Percentiles rank a stretch among this genome's conserved stretches.
phyloP scores from a whole-genome alignment of 1,284 basidiomycete species.

The Athelia psychrophila region DNA sequence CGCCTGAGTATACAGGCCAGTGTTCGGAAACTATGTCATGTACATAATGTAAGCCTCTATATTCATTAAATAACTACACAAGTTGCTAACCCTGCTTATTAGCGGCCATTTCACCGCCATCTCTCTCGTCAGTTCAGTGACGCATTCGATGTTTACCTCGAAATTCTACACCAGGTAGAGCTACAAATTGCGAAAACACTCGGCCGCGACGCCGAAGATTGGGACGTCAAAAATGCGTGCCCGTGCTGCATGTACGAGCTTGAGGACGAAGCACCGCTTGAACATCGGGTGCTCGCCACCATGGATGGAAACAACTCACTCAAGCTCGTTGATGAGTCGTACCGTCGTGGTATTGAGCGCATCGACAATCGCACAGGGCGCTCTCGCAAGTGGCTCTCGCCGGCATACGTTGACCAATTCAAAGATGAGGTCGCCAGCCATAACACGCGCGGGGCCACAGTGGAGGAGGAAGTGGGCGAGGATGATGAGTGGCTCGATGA shows the following conservation, averaged over 20 bases:
- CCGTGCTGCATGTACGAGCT: constrained; percentile 19
- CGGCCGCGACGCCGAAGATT: constrained; percentile 16
- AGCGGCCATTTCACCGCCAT: constrained; percentile 8
- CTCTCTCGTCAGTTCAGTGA: constrained; percentile 20
- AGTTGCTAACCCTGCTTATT: constrained; percentile 4
- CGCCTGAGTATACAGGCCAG: constrained; percentile 16
- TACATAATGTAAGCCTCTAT: constrained; percentile 14
- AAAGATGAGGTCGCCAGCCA: constrained; percentile 25
- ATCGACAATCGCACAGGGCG: constrained; percentile 5
- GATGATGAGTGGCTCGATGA: constrained; percentile 11
- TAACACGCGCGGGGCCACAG: constrained; percentile 1
- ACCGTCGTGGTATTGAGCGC: constrained; percentile 16
- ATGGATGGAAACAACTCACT: constrained; percentile 35
- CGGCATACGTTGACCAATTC: constrained; percentile 23
- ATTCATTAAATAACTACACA: neutral
- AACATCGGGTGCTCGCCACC: constrained; percentile 15
- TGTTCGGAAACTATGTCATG: constrained; percentile 13
- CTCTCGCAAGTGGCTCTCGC: constrained; percentile 14
- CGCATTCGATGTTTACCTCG: constrained; percentile 28
- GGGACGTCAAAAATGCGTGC: constrained; percentile 26
- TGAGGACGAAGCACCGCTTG: constrained; percentile 19
- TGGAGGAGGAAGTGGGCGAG: neutral
- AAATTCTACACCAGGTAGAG: constrained; percentile 13
- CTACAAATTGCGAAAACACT: constrained; percentile 15
- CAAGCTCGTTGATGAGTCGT: constrained; percentile 21